Conservation (phyloP, 75 land plant species). For the Azolla pinnata region DNA sequence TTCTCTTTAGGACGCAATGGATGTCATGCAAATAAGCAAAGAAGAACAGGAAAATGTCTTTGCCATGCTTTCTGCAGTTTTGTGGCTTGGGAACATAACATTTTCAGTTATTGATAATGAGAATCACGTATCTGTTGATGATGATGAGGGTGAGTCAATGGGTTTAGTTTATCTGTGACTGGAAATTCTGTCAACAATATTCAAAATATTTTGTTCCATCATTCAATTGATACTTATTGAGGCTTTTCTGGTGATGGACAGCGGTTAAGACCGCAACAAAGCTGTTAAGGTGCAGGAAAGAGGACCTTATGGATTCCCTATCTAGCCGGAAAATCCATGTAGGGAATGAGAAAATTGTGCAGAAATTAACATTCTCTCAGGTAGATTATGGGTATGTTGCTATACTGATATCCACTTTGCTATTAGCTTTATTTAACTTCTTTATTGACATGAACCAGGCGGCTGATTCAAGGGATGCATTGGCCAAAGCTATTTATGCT, state of each 20-base stretch:
- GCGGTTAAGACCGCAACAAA: constrained; percentile 57
- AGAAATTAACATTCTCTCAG: constrained; percentile 62
- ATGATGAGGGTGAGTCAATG: constrained; percentile 55
- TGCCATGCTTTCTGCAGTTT: constrained; percentile 72
- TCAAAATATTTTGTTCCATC: too few species aligned
- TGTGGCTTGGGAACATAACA: constrained; percentile 83
- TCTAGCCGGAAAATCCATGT: constrained; percentile 63
- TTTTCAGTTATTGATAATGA: constrained; percentile 59
- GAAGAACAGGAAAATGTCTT: constrained; percentile 68
- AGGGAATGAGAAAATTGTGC: constrained; percentile 60
- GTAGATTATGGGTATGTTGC: constrained; percentile 26
- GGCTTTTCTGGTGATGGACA: constrained; percentile 14
- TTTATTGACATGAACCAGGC: constrained; percentile 53
- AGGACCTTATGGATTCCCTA: constrained; percentile 47
- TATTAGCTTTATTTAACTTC: too few species aligned
- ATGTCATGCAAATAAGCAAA: constrained; percentile 58
- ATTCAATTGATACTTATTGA: too few species aligned
- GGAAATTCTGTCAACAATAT: too few species aligned
- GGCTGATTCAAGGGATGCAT: constrained; percentile 69
- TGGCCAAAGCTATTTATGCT: constrained; percentile 85
- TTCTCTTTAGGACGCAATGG: constrained; percentile 59
- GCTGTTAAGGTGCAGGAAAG: constrained; percentile 52
- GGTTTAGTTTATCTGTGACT: too few species aligned
- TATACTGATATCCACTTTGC: too few species aligned
- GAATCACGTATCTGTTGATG: constrained; percentile 57